Evolutionary conservation across 2,329 filamentous ascomycete genomes (phyloP).

Genomic region (Colletotrichum plurivorum): DNA sequence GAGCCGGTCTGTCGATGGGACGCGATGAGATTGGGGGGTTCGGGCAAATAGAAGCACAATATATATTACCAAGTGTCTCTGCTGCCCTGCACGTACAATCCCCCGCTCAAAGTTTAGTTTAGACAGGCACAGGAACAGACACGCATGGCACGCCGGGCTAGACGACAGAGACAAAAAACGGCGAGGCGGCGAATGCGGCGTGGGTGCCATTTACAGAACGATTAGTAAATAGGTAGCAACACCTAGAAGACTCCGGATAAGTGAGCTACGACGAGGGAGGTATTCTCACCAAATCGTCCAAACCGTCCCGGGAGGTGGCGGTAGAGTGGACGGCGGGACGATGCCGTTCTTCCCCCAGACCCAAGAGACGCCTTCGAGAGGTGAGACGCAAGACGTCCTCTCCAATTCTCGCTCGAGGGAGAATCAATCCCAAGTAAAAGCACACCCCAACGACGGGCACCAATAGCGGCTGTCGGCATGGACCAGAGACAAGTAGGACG

Average conservation of each 20-base stretch:
- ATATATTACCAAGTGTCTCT: slow-evolving; percentile 15
- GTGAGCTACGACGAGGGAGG: not conserved
- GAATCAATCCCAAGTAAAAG: not conserved
- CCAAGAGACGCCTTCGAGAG: slow-evolving; percentile 15
- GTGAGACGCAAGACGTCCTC: not conserved
- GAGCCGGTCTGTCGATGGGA: not conserved
- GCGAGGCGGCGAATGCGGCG: slow-evolving; percentile 35
- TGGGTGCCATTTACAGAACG: not conserved
- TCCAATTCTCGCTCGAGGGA: slow-evolving; percentile 19
- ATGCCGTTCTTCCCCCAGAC: slow-evolving; percentile 20
- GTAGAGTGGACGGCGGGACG: slow-evolving; percentile 22
- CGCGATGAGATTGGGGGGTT: not conserved
- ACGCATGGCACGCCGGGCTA: slow-evolving; percentile 12
- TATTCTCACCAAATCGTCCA: slow-evolving; percentile 17
- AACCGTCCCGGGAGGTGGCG: not conserved
- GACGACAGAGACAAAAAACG: slow-evolving; percentile 27
- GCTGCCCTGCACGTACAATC: not conserved
- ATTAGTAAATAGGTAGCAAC: slow-evolving; percentile 5
- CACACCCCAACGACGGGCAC: slow-evolving; percentile 8
- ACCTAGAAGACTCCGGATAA: slow-evolving; percentile 4
- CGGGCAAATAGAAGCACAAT: slow-evolving; percentile 2
- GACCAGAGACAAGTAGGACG: slow-evolving; percentile 21
- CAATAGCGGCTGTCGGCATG: not conserved
- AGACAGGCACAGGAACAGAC: not conserved
- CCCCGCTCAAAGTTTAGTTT: too few species aligned